Evolutionary conservation across 2,329 filamentous ascomycete species (phyloP).

Genomic region (Cladosporium oxysporum): DNA sequence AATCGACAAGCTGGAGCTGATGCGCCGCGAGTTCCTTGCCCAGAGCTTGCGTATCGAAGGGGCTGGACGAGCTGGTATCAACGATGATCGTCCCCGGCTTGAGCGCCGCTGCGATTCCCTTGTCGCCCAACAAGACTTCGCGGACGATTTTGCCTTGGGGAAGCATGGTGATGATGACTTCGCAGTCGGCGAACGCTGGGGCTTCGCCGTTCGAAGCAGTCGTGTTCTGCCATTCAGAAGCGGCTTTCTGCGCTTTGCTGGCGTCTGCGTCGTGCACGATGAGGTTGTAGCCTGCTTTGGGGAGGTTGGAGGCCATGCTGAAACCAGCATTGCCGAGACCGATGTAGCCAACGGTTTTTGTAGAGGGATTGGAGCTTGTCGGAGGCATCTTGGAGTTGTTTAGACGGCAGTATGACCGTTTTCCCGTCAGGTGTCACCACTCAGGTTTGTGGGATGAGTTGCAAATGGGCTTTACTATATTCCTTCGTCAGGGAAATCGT

Average conservation of each 20-base stretch:
- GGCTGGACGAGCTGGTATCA: constrained; percentile 40
- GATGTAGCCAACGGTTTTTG: constrained; percentile 38
- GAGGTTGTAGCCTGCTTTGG: constrained; percentile 36
- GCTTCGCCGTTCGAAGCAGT: constrained; percentile 30
- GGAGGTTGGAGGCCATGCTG: constrained; percentile 39
- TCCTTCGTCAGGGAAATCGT: not conserved
- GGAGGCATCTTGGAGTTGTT: constrained; percentile 5
- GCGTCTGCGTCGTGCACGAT: constrained; percentile 38
- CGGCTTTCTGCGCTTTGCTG: constrained; percentile 28
- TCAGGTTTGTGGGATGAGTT: not conserved
- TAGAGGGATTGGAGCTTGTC: constrained; percentile 17
- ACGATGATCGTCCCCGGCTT: constrained; percentile 38
- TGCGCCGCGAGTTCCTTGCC: constrained; percentile 36
- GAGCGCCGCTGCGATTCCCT: constrained; percentile 34
- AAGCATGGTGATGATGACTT: constrained; percentile 41
- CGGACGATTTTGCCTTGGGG: constrained; percentile 40
- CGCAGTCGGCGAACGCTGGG: constrained; percentile 36
- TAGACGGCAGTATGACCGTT: not conserved
- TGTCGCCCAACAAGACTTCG: constrained; percentile 35
- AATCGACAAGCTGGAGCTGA: constrained; percentile 38
- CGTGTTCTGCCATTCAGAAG: constrained; percentile 34
- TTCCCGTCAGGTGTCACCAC: not conserved
- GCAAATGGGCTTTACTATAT: not conserved
- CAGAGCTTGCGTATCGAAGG: constrained; percentile 39
- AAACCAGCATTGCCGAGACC: constrained; percentile 40